Evolutionary conservation across 2,329 filamentous ascomycete species (phyloP).

Genomic region (Cytospora paraplurivora): DNA sequence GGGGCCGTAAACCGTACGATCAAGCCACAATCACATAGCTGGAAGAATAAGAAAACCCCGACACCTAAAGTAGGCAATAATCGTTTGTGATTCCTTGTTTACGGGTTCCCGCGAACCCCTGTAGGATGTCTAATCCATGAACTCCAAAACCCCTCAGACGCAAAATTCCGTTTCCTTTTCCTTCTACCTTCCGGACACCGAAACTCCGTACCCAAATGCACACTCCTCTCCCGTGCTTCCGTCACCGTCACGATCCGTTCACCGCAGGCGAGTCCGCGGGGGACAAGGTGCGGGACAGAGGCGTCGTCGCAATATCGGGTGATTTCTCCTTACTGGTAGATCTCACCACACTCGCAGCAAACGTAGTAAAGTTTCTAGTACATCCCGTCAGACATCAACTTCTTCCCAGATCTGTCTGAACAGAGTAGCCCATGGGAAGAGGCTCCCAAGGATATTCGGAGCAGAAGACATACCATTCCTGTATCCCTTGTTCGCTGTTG

Average conservation of each 20-base stretch:
- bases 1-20: background rate
- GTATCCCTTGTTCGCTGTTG: conserved; percentile 96
- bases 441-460: background rate
- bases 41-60: background rate
- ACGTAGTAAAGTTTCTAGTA: conserved; percentile 86
- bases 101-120: background rate
- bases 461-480: conserved; percentile 76
- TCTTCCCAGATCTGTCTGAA: background rate
- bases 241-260: background rate
- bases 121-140: background rate
- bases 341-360: conserved; percentile 90
- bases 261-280: background rate
- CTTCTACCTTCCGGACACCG: conserved; percentile 4
- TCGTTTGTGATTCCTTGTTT: background rate
- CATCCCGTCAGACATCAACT: background rate
- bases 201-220: conserved; percentile 9
- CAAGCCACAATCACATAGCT: background rate
- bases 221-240: background rate
- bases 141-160: conserved; percentile 5
- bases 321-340: conserved; percentile 60
- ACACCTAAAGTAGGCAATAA: background rate
- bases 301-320: conserved; percentile 1
- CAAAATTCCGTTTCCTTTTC: background rate
- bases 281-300: background rate
- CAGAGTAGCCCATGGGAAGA: background rate